Conservation (phyloP, 73 alveolate genomes). For the Effrenium voratum region DNA sequence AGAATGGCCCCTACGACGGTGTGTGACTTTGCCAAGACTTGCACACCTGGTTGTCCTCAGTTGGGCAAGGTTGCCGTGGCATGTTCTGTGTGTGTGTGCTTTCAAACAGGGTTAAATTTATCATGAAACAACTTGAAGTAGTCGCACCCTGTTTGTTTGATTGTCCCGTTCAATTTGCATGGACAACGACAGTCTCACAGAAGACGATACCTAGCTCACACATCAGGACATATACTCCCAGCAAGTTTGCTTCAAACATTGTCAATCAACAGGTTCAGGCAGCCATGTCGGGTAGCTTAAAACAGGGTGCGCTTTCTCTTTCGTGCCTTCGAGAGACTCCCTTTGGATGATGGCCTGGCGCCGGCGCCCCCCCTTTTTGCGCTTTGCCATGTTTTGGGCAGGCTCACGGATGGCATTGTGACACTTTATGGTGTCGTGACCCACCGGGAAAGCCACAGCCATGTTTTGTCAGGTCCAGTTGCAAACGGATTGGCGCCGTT, state of each 20-base stretch:
- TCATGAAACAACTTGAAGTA: neutral
- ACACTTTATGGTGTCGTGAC: too few species aligned
- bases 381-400: too few species aligned
- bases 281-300: too few species aligned
- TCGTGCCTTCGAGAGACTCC: neutral
- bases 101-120: neutral
- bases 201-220: neutral
- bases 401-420: too few species aligned
- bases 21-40: neutral
- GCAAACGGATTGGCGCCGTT: too few species aligned
- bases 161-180: neutral
- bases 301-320: too few species aligned
- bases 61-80: neutral
- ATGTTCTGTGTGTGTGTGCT: neutral
- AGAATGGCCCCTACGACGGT: conserved; percentile 76
- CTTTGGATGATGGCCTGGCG: too few species aligned
- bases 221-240: too few species aligned
- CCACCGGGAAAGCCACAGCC: too few species aligned
- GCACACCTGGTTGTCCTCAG: too few species aligned
- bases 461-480: too few species aligned
- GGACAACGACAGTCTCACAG: neutral
- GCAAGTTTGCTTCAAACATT: neutral
- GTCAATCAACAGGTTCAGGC: neutral
- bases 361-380: too few species aligned
- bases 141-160: neutral